These are phyloP conservation scores for Tothia fuscella DNA, from an alignment of 2,329 filamentous ascomycete species.

Conservation along the genomic window DNA sequence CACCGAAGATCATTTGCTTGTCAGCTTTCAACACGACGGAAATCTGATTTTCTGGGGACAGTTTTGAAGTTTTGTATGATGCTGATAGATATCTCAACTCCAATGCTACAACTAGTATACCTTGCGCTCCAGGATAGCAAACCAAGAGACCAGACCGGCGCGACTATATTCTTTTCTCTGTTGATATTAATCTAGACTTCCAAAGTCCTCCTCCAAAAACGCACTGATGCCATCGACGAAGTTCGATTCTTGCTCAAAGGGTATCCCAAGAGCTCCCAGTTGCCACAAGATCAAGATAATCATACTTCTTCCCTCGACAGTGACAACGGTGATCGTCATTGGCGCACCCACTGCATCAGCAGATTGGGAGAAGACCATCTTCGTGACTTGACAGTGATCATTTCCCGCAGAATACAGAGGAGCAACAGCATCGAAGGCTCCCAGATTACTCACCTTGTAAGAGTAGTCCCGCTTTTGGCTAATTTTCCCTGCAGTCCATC, in stretches of 20 bases:
- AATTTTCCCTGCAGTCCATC: neutral
- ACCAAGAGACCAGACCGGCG: no score
- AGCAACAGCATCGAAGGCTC: neutral
- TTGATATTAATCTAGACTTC: neutral
- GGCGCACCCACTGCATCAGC: neutral
- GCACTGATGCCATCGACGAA: neutral
- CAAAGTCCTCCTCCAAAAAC: neutral
- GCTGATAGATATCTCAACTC: no score
- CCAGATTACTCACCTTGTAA: slow-evolving; percentile 1
- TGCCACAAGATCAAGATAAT: neutral
- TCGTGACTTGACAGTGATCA: neutral
- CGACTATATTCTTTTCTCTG: no score
- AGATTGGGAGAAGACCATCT: slow-evolving; percentile 2
- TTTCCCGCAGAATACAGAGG: neutral
- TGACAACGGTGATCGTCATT: neutral
- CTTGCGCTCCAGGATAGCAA: no score
- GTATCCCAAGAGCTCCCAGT: neutral
- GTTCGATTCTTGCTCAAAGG: neutral
- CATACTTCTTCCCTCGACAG: neutral
- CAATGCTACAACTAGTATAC: no score
- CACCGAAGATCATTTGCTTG: no score
- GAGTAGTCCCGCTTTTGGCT: neutral
- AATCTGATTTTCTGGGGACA: no score
- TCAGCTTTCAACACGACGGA: no score
- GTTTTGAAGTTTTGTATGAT: no score